These are phyloP conservation scores for Diddensiella transvaalensis DNA, from an alignment of 805 yeast species.

Conservation along the genomic window DNA sequence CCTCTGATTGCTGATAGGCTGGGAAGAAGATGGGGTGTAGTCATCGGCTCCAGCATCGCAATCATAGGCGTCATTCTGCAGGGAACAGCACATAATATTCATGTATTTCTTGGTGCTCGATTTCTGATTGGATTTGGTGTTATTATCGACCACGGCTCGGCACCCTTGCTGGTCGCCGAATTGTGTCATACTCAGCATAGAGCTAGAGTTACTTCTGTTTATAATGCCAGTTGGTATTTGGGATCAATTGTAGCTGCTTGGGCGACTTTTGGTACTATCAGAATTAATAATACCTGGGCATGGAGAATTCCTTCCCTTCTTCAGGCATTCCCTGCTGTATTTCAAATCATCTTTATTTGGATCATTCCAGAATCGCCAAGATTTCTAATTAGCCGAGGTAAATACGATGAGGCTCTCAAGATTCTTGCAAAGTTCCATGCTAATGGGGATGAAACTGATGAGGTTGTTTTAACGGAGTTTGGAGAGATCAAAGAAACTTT, in stretches of 20 bases:
- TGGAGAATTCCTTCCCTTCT: constrained; percentile 77
- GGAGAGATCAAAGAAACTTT: constrained; percentile 9
- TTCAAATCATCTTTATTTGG: constrained; percentile 45
- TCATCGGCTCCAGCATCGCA: constrained; percentile 16
- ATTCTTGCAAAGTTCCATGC: constrained; percentile 34
- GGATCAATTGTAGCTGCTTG: constrained; percentile 36
- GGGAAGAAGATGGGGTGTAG: constrained; percentile 15
- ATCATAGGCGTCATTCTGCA: constrained; percentile 15
- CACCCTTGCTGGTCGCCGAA: constrained; percentile 18
- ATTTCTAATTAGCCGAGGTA: constrained; percentile 44
- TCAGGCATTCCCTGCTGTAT: constrained; percentile 58
- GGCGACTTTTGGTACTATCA: constrained; percentile 64
- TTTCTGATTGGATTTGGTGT: constrained; percentile 17
- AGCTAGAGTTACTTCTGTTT: constrained; percentile 18
- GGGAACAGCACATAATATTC: constrained; percentile 10
- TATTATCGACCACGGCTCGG: constrained; percentile 13
- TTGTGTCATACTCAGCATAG: constrained; percentile 20
- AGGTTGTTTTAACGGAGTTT: constrained; percentile 23
- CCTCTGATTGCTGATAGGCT: constrained; percentile 6
- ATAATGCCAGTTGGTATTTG: constrained; percentile 15
- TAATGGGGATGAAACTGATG: constrained; percentile 16
- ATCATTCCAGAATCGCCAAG: constrained; percentile 40
- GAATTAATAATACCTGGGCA: constrained; percentile 34
- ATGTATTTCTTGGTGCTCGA: constrained; percentile 18
- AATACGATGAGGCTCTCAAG: constrained; percentile 43